Conservation (phyloP, 768 basidiomycete genomes). For the Mycena rosella region DNA sequence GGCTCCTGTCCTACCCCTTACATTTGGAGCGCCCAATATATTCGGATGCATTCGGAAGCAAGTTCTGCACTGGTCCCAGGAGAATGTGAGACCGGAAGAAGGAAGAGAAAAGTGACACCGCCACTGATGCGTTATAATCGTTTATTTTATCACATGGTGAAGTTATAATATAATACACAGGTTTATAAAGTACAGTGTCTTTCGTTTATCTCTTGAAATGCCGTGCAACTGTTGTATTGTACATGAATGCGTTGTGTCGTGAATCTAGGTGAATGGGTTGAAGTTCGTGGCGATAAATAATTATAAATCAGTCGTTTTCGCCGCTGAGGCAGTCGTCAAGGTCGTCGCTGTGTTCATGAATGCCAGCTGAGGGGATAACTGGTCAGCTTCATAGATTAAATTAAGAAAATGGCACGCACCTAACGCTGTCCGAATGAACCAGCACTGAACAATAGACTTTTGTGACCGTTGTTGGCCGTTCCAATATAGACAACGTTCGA, state of each 20-base stretch:
- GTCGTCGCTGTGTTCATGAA: background rate
- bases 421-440: constrained; percentile 14
- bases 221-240: constrained; percentile 3
- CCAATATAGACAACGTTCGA: constrained; percentile 22
- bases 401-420: background rate
- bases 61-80: too few relatives aligned
- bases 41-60: too few relatives aligned
- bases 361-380: background rate
- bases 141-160: background rate
- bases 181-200: constrained; percentile 3
- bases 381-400: background rate
- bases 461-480: constrained; percentile 30
- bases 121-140: background rate
- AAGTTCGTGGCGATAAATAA: constrained; percentile 20
- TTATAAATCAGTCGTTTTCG: constrained; percentile 22
- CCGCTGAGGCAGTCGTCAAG: background rate
- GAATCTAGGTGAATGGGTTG: constrained; percentile 1
- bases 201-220: background rate
- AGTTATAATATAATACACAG: background rate
- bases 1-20: too few relatives aligned
- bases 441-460: constrained; percentile 25
- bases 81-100: too few relatives aligned
- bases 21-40: too few relatives aligned
- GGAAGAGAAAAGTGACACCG: background rate
- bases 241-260: constrained; percentile 22